Conservation (phyloP, 305 asterid species). For the Solanum hybrid region DNA sequence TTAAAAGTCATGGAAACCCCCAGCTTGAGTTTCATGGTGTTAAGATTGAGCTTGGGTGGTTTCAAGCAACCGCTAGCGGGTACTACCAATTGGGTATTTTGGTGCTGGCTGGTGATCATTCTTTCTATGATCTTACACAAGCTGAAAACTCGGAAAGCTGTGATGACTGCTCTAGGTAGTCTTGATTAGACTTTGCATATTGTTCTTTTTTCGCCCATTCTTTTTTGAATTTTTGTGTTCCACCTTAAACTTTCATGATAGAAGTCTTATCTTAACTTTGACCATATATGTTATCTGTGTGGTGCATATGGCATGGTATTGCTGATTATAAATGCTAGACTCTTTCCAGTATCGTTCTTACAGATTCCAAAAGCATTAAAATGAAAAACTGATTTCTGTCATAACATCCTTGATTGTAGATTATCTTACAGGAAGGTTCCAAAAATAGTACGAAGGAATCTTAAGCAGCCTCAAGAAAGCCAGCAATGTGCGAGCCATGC, state of each 20-base stretch:
- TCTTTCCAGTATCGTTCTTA: not conserved
- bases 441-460: constrained; percentile 30
- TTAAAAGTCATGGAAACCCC: constrained; percentile 76
- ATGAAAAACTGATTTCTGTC: not conserved
- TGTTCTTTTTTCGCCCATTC: not conserved
- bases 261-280: not conserved
- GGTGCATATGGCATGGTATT: not conserved
- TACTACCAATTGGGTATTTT: constrained; percentile 84
- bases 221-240: not conserved
- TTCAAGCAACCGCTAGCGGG: constrained; percentile 90
- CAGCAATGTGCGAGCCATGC: constrained; percentile 38
- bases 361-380: not conserved
- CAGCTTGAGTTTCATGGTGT: constrained; percentile 94
- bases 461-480: constrained; percentile 44
- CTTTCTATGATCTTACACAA: constrained; percentile 54
- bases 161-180: constrained; percentile 58
- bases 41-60: constrained; percentile 85
- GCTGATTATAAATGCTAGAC: not conserved
- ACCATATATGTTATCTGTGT: not conserved
- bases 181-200: not conserved
- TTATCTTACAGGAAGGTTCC: constrained; percentile 44
- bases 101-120: constrained; percentile 69
- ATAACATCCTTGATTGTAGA: not conserved
- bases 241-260: not conserved
- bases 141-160: constrained; percentile 41